Conservation (phyloP, 176 grass and related monocot genomes). For the Ananas comosus region DNA sequence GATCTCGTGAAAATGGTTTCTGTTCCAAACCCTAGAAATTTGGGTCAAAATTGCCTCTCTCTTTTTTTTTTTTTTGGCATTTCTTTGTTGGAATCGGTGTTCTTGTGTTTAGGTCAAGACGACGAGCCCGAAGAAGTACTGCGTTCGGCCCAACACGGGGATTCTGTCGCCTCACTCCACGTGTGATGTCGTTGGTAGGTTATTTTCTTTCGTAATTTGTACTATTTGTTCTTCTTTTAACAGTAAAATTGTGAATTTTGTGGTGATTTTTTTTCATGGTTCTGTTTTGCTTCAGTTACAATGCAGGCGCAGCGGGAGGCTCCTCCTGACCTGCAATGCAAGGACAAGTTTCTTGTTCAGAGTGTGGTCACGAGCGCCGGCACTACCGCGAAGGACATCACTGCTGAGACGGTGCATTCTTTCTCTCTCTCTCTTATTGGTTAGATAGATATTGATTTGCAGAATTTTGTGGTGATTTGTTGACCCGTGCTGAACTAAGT, state of each 20-base stretch:
- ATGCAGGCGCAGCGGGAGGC: constrained; percentile 59
- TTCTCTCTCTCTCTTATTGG: constrained; percentile 5
- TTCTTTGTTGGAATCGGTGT: background rate
- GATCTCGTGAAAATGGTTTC: background rate
- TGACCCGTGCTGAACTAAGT: no score
- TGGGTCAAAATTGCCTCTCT: background rate
- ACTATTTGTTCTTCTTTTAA: background rate
- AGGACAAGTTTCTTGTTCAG: constrained; percentile 79
- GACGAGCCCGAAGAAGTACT: constrained; percentile 75
- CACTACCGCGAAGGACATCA: constrained; percentile 47
- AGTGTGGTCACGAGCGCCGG: constrained; percentile 32
- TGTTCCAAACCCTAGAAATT: background rate
- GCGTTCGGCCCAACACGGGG: constrained; percentile 56
- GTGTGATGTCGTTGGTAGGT: constrained; percentile 65
- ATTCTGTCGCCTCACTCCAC: constrained; percentile 53
- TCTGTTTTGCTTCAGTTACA: constrained; percentile 39
- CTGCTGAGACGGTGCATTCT: constrained; percentile 41
- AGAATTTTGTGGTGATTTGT: no score
- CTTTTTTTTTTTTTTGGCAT: background rate
- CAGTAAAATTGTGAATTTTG: background rate
- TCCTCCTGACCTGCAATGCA: constrained; percentile 55
- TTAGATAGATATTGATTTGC: no score
- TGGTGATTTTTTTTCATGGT: constrained; percentile 2
- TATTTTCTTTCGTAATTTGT: background rate
- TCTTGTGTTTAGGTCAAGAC: constrained; percentile 60